These are phyloP conservation scores for Bacidia gigantensis DNA, from an alignment of 495 filamentous ascomycete species.

Conservation along the genomic window DNA sequence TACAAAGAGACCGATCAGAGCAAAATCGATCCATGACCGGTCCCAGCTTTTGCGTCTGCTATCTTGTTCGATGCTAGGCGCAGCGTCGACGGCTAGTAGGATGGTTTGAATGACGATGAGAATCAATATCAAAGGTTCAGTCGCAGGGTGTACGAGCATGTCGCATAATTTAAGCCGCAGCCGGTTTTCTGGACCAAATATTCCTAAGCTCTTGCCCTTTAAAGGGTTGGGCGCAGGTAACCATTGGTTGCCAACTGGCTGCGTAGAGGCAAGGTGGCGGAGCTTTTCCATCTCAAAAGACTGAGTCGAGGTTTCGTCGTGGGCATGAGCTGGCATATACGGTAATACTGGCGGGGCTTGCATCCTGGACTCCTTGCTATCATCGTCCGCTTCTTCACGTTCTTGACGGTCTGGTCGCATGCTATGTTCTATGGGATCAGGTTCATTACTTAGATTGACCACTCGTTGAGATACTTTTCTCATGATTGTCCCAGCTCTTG, in stretches of 20 bases:
- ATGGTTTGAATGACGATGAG: slow-evolving; percentile 83
- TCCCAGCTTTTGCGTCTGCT: slow-evolving; percentile 46
- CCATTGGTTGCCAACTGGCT: slow-evolving; percentile 23
- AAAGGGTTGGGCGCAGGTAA: slow-evolving; percentile 61
- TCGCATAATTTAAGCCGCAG: slow-evolving; percentile 68
- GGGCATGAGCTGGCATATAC: slow-evolving; percentile 37
- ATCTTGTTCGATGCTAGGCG: slow-evolving; percentile 48
- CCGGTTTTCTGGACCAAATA: slow-evolving; percentile 65
- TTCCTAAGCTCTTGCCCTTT: slow-evolving; percentile 70
- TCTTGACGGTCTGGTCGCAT: slow-evolving; percentile 49
- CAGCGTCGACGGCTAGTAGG: slow-evolving; percentile 69
- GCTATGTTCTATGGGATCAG: slow-evolving; percentile 62
- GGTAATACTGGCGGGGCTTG: slow-evolving; percentile 45
- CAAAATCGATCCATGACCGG: slow-evolving; percentile 55
- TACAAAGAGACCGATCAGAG: slow-evolving; percentile 67
- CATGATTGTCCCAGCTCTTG: slow-evolving; percentile 78
- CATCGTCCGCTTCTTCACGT: neutral
- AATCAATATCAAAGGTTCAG: slow-evolving; percentile 74
- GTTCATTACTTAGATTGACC: slow-evolving; percentile 89
- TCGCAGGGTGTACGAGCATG: slow-evolving; percentile 73
- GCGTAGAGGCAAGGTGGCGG: slow-evolving; percentile 21
- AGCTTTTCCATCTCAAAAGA: slow-evolving; percentile 31
- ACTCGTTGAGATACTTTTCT: slow-evolving; percentile 96
- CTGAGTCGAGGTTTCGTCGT: slow-evolving; percentile 38
- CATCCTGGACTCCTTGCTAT: slow-evolving; percentile 33